Percentiles rank a stretch among this genome's conserved stretches.
These are phyloP conservation scores for Pseudomassariella vexata DNA, from an alignment of 2,329 filamentous ascomycete species.

Conservation along the genomic window DNA sequence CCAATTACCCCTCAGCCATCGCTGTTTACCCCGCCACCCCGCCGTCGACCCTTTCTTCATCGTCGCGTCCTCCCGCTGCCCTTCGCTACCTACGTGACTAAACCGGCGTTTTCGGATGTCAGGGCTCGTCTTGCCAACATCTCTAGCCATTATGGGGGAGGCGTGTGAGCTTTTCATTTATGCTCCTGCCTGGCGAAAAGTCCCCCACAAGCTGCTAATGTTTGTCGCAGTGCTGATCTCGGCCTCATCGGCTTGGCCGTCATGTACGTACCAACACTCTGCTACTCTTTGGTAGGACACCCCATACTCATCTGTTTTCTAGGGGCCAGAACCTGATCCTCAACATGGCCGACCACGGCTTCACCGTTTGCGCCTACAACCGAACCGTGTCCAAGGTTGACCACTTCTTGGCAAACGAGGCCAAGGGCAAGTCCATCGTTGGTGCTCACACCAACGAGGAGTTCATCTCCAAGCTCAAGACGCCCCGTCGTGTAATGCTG, in stretches of 20 bases:
- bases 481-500: conserved; percentile 93
- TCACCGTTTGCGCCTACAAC: conserved; percentile 98
- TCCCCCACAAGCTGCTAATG: conserved; percentile 42
- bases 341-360: conserved; percentile 86
- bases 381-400: conserved; percentile 98
- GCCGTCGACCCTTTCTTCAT: conserved; percentile 9
- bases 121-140: conserved; percentile 72
- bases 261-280: conserved; percentile 52
- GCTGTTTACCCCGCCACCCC: conserved; percentile 9
- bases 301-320: conserved; percentile 8
- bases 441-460: conserved; percentile 92
- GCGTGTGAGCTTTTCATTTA: conserved; percentile 37
- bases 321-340: conserved; percentile 82
- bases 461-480: conserved; percentile 95
- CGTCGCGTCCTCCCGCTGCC: conserved; percentile 10
- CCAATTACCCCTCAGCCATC: conserved; percentile 6
- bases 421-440: conserved; percentile 91
- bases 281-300: no score
- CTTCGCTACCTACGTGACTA: conserved; percentile 23
- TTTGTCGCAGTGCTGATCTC: conserved; percentile 69
- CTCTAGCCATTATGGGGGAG: conserved; percentile 55
- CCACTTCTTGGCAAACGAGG: conserved; percentile 83
- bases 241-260: conserved; percentile 90
- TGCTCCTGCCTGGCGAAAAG: conserved; percentile 17
- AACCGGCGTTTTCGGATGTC: conserved; percentile 26